These are phyloP conservation scores for Yarrowia porcina DNA, from an alignment of 805 yeast species.

Conservation along the genomic window DNA sequence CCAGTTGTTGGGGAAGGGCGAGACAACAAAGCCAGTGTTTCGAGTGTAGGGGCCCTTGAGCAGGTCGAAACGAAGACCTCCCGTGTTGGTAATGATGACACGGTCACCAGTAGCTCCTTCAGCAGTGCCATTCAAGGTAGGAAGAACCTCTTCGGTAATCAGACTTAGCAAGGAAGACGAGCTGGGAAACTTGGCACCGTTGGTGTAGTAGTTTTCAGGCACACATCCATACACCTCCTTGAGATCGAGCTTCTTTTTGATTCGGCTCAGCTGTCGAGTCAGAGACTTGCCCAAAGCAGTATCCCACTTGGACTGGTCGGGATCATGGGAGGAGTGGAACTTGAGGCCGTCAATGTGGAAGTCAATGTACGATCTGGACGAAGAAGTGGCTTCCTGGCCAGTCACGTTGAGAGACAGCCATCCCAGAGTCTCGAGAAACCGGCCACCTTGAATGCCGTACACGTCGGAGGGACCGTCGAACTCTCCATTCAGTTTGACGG, in stretches of 20 bases:
- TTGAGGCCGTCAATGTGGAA: conserved; percentile 70
- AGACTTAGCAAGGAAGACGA: conserved; percentile 57
- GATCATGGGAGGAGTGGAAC: conserved; percentile 49
- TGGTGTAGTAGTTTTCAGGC: conserved; percentile 62
- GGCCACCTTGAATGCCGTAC: conserved; percentile 73
- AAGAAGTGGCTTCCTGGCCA: conserved; percentile 26
- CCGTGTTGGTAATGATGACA: conserved; percentile 73
- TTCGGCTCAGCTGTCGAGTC: conserved; percentile 10
- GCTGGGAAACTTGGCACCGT: conserved; percentile 61
- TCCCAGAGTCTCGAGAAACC: conserved; percentile 93
- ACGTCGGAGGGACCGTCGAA: conserved; percentile 65
- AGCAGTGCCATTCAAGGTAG: conserved; percentile 40
- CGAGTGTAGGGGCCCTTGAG: conserved; percentile 78
- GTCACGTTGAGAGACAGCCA: conserved; percentile 58
- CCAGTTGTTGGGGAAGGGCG: conserved; percentile 86
- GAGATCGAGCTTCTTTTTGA: conserved; percentile 44
- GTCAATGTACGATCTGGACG: conserved; percentile 69
- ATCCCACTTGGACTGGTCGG: conserved; percentile 26
- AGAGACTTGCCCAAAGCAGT: neutral
- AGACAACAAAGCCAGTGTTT: conserved; percentile 75
- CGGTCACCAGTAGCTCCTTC: conserved; percentile 39
- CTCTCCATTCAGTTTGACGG: conserved; percentile 59
- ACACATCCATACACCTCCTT: conserved; percentile 61
- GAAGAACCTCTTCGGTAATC: conserved; percentile 56
- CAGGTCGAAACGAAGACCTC: conserved; percentile 82